Evolutionary conservation across 2,329 filamentous ascomycete species (phyloP).

Genomic region (Sporothrix brunneoviolacea): DNA sequence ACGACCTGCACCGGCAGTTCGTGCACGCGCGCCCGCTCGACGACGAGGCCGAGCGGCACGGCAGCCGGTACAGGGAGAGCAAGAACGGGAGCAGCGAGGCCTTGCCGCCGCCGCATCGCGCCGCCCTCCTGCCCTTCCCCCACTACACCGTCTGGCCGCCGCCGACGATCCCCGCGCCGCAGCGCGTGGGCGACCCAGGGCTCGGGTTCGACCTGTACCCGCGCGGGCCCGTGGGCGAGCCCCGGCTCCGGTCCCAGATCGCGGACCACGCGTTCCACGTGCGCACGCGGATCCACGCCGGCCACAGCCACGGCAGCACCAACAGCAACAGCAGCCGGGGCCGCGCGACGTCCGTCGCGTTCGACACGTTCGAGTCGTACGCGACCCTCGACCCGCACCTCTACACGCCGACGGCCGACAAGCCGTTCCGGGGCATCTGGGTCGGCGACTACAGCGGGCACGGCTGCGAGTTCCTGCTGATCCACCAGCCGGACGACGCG

Average conservation of each 20-base stretch:
- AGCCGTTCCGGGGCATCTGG: slow-evolving; percentile 87
- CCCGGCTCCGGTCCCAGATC: slow-evolving; percentile 49
- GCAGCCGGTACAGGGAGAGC: too few species aligned
- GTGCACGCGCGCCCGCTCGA: not conserved
- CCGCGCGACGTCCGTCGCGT: not conserved
- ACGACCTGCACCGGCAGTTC: not conserved
- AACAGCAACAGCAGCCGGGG: not conserved
- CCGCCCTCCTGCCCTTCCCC: slow-evolving; percentile 26
- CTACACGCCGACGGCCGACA: slow-evolving; percentile 74
- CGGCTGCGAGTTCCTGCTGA: slow-evolving; percentile 78
- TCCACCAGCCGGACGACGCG: slow-evolving; percentile 60
- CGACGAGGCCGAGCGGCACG: not conserved
- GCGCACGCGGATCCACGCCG: slow-evolving; percentile 65
- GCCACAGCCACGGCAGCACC: slow-evolving; percentile 4
- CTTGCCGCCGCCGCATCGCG: too few species aligned
- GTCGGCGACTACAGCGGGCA: slow-evolving; percentile 84
- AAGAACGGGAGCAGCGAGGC: too few species aligned
- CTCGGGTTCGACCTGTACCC: slow-evolving; percentile 22
- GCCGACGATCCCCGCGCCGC: slow-evolving; percentile 55
- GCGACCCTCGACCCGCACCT: slow-evolving; percentile 63
- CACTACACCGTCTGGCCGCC: slow-evolving; percentile 70
- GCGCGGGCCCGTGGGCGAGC: slow-evolving; percentile 25
- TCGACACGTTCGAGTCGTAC: slow-evolving; percentile 53
- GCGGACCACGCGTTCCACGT: slow-evolving; percentile 68
- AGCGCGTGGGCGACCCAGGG: slow-evolving; percentile 40